Base-by-base conservation (phyloP, 202 grass and related monocot species). In the Carex arenaria region DNA sequence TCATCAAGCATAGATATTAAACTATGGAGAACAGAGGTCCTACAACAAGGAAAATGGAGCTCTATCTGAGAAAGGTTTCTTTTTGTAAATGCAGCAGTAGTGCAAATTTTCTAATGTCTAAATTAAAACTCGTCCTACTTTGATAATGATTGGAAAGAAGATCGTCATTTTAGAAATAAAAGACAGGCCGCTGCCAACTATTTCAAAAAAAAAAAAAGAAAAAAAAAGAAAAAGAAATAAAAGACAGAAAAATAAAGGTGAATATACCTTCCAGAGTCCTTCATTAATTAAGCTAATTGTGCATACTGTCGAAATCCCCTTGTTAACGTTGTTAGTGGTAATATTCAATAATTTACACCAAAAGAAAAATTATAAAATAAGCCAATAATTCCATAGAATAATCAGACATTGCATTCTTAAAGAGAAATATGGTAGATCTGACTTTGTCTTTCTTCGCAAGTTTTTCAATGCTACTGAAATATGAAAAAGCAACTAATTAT, bases 231-330 rank as follows among this genome's bases (percentile, higher is more conserved):
- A n/a, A n/a, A n/a, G n/a, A n/a, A n/a, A n/a, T n/a, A n/a, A n/a
- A n/a, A n/a, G n/a, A n/a, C n/a, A n/a, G n/a, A n/a, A n/a, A n/a
- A n/a, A n/a, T n/a, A n/a, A n/a, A 52, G 4, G 64, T 60, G 65
- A 19, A 83, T 34, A 84, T 30, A 97, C 94, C 94, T 97, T 97
- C 94, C 91, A 97, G 54, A 97, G 70, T 14, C 91, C 91, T 67
- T 97, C 94, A 81, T 94, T 94, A 17, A 97, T 26, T 26, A 26
- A 26, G 26, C 26, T 26, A 86, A 74, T 97, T 94, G 84, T 97
- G 94, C 94, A 94, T 94, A 61, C 90, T 97, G 78, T 94, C 94
- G 55, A 97, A 94, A 97, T 97, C 79, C 94, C 94, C 73, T 97
- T 97, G 88, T 97, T 97, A 78, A 94, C 89, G 80, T 90, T 89